A percentile compares a stretch with the other conserved stretches of the same genome.
These are phyloP conservation scores for Heliocybe sulcata DNA, from an alignment of 1,284 basidiomycete species.

Conservation along the genomic window DNA sequence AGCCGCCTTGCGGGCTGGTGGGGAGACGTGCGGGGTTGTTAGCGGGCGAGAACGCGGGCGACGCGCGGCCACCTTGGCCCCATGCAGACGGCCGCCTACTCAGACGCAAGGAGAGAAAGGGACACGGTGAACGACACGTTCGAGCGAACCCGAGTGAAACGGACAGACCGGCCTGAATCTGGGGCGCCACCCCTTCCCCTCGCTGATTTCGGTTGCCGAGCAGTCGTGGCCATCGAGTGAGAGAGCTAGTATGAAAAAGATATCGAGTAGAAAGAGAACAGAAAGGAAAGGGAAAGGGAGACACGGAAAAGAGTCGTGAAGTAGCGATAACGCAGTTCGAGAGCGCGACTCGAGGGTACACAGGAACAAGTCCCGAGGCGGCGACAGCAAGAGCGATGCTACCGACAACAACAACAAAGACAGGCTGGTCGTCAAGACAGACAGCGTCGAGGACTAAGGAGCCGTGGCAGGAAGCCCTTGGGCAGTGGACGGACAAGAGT, in stretches of 20 bases:
- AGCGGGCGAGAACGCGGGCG: constrained; percentile 57
- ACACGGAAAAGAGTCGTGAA: constrained; percentile 22
- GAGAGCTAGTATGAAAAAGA: constrained; percentile 12
- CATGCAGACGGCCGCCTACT: constrained; percentile 52
- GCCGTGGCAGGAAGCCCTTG: neutral
- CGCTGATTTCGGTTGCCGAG: constrained; percentile 49
- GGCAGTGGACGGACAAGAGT: neutral
- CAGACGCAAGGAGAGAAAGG: neutral
- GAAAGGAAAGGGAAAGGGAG: constrained; percentile 17
- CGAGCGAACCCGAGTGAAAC: constrained; percentile 7
- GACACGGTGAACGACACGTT: constrained; percentile 8
- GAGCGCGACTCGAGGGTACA: neutral
- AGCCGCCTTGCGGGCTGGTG: constrained; percentile 29
- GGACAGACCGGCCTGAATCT: constrained; percentile 44
- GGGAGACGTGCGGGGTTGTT: constrained; percentile 42
- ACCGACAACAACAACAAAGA: neutral
- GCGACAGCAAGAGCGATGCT: neutral
- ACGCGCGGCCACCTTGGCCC: constrained; percentile 49
- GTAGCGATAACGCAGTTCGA: neutral
- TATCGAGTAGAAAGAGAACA: constrained; percentile 11
- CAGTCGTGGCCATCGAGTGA: constrained; percentile 49
- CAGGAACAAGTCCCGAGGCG: neutral
- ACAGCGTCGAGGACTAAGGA: neutral
- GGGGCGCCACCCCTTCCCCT: constrained; percentile 40
- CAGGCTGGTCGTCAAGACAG: neutral